Conservation (phyloP, 106 monocot genomes). For the Narthecium ossifragum region DNA sequence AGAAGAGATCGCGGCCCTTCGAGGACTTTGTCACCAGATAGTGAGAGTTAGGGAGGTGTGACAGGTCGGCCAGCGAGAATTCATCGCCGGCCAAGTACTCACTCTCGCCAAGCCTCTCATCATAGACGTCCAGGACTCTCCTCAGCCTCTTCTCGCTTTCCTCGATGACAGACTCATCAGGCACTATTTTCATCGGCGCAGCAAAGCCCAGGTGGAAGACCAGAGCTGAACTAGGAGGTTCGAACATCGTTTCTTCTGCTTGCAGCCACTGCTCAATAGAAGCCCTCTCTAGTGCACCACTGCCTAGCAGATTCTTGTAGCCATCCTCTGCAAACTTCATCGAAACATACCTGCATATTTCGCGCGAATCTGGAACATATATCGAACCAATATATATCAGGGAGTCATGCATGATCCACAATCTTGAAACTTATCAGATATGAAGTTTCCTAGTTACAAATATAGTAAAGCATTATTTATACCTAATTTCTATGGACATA, state of each 20-base stretch:
- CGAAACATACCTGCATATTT: conserved; percentile 31
- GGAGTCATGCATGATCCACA: conserved; percentile 17
- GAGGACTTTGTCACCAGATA: conserved; percentile 18
- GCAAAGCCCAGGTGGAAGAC: conserved; percentile 44
- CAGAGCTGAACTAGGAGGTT: conserved; percentile 29
- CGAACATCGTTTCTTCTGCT: conserved; percentile 33
- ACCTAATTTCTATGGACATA: background rate
- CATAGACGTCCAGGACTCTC: conserved; percentile 38
- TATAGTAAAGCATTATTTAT: conserved; percentile 17
- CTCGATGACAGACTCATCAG: conserved; percentile 9
- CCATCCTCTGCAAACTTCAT: conserved; percentile 19
- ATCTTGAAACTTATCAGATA: background rate
- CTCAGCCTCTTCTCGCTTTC: conserved; percentile 25
- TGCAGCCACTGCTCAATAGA: conserved; percentile 53
- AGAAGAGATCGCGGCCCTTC: conserved; percentile 22
- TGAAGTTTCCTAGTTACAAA: too few relatives aligned
- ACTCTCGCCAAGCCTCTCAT: conserved; percentile 28
- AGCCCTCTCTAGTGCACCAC: conserved; percentile 24
- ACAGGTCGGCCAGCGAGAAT: conserved; percentile 59
- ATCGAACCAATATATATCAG: background rate
- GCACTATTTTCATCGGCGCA: conserved; percentile 2
- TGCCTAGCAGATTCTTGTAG: conserved; percentile 19
- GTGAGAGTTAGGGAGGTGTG: conserved; percentile 54
- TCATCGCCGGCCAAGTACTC: conserved; percentile 41
- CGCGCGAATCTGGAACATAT: conserved; percentile 28